Evolutionary conservation across 352 stramenopile genomes (phyloP).

Genomic region (Phytopythium oedochilum): DNA sequence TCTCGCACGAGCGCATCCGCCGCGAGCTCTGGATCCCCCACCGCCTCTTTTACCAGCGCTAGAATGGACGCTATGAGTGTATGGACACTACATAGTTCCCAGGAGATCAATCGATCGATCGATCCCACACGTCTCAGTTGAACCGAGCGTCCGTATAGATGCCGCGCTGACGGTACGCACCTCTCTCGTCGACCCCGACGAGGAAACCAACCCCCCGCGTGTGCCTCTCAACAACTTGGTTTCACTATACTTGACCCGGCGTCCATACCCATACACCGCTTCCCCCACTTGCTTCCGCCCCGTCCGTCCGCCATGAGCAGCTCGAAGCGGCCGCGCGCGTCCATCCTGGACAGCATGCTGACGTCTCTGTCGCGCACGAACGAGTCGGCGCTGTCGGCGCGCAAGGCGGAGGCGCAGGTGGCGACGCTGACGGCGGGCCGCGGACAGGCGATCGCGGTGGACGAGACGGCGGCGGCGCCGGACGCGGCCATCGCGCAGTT

Average conservation of each 20-base stretch:
- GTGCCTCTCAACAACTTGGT: background rate
- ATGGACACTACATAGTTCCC: no score
- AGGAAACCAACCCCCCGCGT: background rate
- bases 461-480: constrained; percentile 56
- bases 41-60: background rate
- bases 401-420: constrained; percentile 69
- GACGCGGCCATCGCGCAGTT: constrained; percentile 80
- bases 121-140: no score
- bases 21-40: background rate
- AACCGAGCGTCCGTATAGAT: constrained; percentile 6
- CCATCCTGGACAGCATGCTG: constrained; percentile 60
- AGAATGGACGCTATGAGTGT: no score
- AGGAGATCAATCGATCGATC: no score
- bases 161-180: background rate
- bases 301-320: background rate
- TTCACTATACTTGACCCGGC: background rate
- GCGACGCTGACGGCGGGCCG: constrained; percentile 67
- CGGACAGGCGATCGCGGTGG: constrained; percentile 66
- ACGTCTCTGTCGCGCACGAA: constrained; percentile 73
- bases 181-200: no score
- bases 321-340: constrained; percentile 12
- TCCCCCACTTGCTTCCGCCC: background rate
- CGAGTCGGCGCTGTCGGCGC: constrained; percentile 66
- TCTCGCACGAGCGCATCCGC: background rate
- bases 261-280: background rate